Evolutionary conservation across 192 early-diverging fungal species (phyloP), one percentile per base, ranked within the genome.

Genomic region (Cetraspora pellucida): DNA sequence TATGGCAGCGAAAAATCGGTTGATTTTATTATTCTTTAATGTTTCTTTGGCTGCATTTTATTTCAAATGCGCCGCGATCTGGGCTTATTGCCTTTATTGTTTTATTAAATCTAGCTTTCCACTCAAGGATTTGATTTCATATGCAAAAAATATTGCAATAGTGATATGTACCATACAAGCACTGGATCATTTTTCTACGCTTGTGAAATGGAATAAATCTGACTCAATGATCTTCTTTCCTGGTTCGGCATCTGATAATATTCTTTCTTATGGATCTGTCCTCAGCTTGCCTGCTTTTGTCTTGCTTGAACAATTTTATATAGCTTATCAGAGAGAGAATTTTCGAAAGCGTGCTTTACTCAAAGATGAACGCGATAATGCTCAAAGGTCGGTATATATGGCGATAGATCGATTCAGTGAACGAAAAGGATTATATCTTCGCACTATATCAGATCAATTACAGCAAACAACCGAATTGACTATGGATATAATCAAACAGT

Each of bases 401-500:
- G 61, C 74, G 43, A 64, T 75, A 44, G 74, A 76, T 52, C 21
- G 60, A 14, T 54, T 76, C 27, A 65, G 30, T 27, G 74, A 76
- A 67, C 21, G 63, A 30, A 76, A 66, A 54, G 47, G 31, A 0
- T 43, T 43, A 25, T 76, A 66, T 47, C 50, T 76, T 17, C 27
- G 31, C 1, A 66, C 47, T 11, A 66, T 66, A 11, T 65, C 74
- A 9, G 19, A 37, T 10, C 74, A 54, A 55, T 43, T 76, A 10
- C 17, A 47, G 4, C 57, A 76, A 28, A 67, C 82, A 25, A 84
- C 87, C 0, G 71, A 83, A 6, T 79, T 88, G 71, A 81, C 85
- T 0, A 80, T 83, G 7, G 81, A 83, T 13, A 87, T 83, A 9
- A 58, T 89, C 13, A 81, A 86, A 30, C 85, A 88, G 55, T 87